These are phyloP conservation scores for Saksenaea vasiformis DNA, from an alignment of 371 early-diverging fungal species.

Conservation along the genomic window DNA sequence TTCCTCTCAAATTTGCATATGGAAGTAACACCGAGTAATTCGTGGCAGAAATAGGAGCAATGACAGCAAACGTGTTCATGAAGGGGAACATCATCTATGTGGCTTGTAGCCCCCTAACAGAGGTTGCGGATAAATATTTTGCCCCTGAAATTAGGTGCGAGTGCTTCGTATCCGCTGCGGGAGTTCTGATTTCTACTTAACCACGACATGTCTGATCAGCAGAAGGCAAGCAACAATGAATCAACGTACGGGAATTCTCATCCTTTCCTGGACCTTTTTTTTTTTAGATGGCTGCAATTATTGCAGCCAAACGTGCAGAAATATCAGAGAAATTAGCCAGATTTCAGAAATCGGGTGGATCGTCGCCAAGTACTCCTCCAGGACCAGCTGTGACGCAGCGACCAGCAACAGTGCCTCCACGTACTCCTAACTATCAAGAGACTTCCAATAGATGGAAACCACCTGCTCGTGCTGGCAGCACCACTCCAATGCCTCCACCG, in stretches of 20 bases:
- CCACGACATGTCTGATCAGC: no score
- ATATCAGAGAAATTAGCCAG: constrained; percentile 40
- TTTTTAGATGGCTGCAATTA: constrained; percentile 24
- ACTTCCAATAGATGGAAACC: constrained; percentile 6
- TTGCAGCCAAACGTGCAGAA: constrained; percentile 44
- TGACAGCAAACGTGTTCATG: no score
- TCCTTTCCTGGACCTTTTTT: neutral
- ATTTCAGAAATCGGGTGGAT: constrained; percentile 27
- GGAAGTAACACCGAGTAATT: no score
- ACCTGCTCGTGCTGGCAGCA: constrained; percentile 7
- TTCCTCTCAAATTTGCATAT: no score
- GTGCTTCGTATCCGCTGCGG: no score
- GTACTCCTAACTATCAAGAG: constrained; percentile 1
- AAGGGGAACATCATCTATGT: no score
- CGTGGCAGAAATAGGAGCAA: no score
- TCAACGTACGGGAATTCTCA: neutral
- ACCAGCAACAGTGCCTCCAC: neutral
- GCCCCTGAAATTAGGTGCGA: no score
- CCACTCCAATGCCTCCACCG: neutral
- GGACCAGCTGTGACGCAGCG: neutral
- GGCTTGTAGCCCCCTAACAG: no score
- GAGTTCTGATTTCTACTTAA: no score
- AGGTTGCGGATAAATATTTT: no score
- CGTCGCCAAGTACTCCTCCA: neutral
- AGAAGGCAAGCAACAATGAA: no score